Evolutionary conservation across 148 eudicot species (phyloP), one percentile per base, ranked within the genome.

Genomic region (Hydrangea macrophylla): DNA sequence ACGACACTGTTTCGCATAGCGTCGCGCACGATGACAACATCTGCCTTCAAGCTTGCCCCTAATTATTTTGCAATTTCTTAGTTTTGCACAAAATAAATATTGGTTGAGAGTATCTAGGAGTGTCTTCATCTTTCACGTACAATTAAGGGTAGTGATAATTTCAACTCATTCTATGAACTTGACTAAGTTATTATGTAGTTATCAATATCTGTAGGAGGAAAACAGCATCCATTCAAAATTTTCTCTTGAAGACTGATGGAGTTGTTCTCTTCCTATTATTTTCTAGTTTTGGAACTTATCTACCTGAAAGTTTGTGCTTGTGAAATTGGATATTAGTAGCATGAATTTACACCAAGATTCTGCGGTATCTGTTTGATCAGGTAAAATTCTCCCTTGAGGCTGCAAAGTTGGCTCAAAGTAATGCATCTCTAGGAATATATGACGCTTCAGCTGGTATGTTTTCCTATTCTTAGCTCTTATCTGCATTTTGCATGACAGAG

Each of bases 301-400:
- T n/a, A n/a, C n/a, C n/a, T n/a, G n/a, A n/a, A n/a, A 48, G 23
- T 8, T 18, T 2, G 6, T 48, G 53, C 50, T 48, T 48, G 6
- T 48, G 4, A 48, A 15, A 2, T 48, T 48, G 20, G 20, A 48
- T 42, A n/a, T 18, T 48, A 48, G 53, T 45, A 48, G 53, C 53
- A 30, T 27, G 67, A 32, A 62, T 10, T 37, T 36, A 32, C 12
- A 48, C 30, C 57, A n/a, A 70, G n/a, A 25, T 45, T 30, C 23
- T 8, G 13, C 35, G 11, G 27, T 61, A 31, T 67, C 9, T 59
- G 60, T 31, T 35, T 76, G 75, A 67, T 77, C 89, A 94, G 97
- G 98, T 94, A 35, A 84, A 80, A 69, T 84, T 72, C 70, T 94
- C 99, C 73, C 89, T 94, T 45, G 82, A 82, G 42, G 97, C 89